Conservation (phyloP, 768 basidiomycete genomes). For the Boletellus sp. region DNA sequence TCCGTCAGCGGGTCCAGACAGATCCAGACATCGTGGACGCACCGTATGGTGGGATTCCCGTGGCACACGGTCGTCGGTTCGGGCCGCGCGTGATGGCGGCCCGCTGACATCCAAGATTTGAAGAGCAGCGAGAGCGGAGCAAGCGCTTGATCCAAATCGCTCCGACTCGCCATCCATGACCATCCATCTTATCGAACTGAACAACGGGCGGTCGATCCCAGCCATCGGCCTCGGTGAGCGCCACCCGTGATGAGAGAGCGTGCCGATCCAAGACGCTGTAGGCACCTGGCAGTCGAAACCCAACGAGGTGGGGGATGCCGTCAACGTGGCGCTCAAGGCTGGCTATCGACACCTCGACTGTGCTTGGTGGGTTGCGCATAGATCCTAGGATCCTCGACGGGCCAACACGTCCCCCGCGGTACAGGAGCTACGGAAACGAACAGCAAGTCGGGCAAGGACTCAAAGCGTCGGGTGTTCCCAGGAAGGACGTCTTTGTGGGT, state of each 20-base stretch:
- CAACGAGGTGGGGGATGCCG: conserved; percentile 68
- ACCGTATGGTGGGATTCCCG: too few relatives aligned
- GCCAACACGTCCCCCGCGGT: conserved; percentile 16
- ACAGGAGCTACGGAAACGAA: conserved; percentile 70
- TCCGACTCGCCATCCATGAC: conserved; percentile 34
- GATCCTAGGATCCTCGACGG: conserved; percentile 1
- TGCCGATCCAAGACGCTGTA: conserved; percentile 17
- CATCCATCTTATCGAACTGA: conserved; percentile 53
- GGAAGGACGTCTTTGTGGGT: conserved; percentile 67
- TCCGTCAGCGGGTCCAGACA: too few relatives aligned
- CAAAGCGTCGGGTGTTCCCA: conserved; percentile 68
- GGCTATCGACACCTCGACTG: conserved; percentile 80
- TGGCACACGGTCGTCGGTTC: conserved; percentile 10
- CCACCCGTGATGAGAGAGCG: conserved; percentile 20
- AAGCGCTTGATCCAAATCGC: too few relatives aligned
- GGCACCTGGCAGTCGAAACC: conserved; percentile 82
- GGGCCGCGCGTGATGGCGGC: conserved; percentile 12
- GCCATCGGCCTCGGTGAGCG: conserved; percentile 54
- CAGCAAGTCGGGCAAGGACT: conserved; percentile 81
- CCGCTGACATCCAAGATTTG: conserved; percentile 8
- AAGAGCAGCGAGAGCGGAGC: neutral
- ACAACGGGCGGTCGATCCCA: conserved; percentile 55
- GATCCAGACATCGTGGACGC: too few relatives aligned
- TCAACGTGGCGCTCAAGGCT: conserved; percentile 67
- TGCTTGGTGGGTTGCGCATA: conserved; percentile 41